These are phyloP conservation scores for Hippophae rhamnoides DNA, from an alignment of 306 rosid genomes.

Conservation along the genomic window DNA sequence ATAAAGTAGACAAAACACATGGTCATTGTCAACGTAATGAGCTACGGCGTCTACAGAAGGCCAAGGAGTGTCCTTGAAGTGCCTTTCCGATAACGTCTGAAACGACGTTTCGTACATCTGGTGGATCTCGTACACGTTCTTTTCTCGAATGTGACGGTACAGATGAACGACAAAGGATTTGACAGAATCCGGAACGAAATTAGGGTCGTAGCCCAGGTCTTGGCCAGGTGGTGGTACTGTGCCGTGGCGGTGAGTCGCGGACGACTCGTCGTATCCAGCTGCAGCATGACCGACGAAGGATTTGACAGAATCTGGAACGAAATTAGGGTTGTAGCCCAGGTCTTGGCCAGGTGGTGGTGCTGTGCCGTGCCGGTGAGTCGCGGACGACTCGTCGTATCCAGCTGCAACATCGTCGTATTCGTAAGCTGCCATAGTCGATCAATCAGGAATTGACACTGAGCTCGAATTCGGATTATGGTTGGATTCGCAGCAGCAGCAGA, in stretches of 20 bases:
- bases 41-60: constrained; percentile 94
- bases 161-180: constrained; percentile 80
- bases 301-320: constrained; percentile 77
- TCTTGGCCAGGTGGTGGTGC: constrained; percentile 34
- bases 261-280: constrained; percentile 27
- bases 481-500: background rate
- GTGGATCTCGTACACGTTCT: constrained; percentile 92
- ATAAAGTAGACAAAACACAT: constrained; percentile 87
- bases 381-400: constrained; percentile 31
- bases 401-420: constrained; percentile 46
- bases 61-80: constrained; percentile 93
- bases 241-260: constrained; percentile 28
- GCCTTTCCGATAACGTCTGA: constrained; percentile 78
- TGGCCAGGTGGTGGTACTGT: constrained; percentile 23
- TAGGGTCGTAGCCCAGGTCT: constrained; percentile 77
- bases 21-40: constrained; percentile 75
- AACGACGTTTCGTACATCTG: constrained; percentile 84
- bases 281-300: constrained; percentile 59
- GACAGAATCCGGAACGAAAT: constrained; percentile 80
- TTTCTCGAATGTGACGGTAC: constrained; percentile 89
- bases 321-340: constrained; percentile 73
- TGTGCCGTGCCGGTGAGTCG: constrained; percentile 24
- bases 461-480: background rate
- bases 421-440: constrained; percentile 39
- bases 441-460: background rate